phyloP scores from a whole-genome alignment of 768 basidiomycete species.

The Tricholoma hemisulphureum region DNA sequence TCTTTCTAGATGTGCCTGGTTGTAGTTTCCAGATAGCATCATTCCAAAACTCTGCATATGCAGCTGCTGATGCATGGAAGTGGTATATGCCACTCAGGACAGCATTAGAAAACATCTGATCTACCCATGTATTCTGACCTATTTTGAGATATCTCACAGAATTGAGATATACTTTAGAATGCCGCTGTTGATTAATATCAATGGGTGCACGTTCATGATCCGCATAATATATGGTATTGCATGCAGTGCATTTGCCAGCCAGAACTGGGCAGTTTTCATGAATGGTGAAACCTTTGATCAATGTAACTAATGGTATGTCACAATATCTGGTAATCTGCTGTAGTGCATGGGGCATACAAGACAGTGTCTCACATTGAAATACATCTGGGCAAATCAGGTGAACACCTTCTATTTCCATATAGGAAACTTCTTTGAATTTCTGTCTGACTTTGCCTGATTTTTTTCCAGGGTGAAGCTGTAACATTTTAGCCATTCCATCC shows the following conservation, averaged over 20 bases:
- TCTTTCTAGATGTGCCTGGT: neutral
- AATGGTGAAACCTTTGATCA: neutral
- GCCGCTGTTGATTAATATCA: neutral
- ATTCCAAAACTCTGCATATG: conserved; percentile 18
- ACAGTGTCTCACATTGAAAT: neutral
- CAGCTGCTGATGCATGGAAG: conserved; percentile 17
- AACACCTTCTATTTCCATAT: neutral
- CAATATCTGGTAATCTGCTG: neutral
- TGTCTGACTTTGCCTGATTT: neutral
- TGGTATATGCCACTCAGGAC: conserved; percentile 12
- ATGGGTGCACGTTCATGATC: neutral
- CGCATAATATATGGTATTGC: neutral
- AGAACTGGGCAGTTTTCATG: neutral
- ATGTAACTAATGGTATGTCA: neutral
- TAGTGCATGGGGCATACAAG: neutral
- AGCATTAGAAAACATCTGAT: conserved; percentile 10
- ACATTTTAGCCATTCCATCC: conserved; percentile 19
- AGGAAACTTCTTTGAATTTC: neutral
- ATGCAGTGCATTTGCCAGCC: neutral
- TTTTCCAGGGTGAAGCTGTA: conserved; percentile 8
- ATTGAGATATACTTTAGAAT: neutral
- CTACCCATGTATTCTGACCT: conserved; percentile 12
- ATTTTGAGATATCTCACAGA: conserved; percentile 6
- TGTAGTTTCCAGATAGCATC: conserved; percentile 2
- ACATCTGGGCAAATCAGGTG: neutral